A percentile compares a stretch with the other conserved stretches of the same genome.
Evolutionary conservation across 768 basidiomycete genomes (phyloP).

Genomic region (Cyclocybe cylindracea): DNA sequence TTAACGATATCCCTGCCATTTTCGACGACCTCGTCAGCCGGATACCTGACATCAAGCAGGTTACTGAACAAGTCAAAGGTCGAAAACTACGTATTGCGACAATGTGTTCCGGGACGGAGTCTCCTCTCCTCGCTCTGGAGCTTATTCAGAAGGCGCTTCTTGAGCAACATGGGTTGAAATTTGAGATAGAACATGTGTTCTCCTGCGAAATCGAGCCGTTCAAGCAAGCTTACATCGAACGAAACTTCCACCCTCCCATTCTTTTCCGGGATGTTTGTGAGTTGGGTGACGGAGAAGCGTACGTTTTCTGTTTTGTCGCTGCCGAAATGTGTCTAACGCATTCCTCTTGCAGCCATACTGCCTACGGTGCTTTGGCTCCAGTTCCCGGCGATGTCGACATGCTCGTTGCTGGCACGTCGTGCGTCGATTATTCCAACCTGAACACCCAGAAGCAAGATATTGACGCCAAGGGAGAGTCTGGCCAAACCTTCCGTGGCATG

Average conservation of each 20-base stretch:
- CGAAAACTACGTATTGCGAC: conserved; percentile 91
- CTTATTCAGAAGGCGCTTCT: conserved; percentile 77
- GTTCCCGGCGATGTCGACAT: conserved; percentile 93
- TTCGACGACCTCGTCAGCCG: conserved; percentile 74
- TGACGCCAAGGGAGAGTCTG: conserved; percentile 88
- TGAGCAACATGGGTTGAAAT: conserved; percentile 60
- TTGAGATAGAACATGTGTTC: conserved; percentile 90
- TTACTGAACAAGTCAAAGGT: conserved; percentile 68
- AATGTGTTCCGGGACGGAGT: conserved; percentile 98
- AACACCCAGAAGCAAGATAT: conserved; percentile 93
- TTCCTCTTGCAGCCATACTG: conserved; percentile 67
- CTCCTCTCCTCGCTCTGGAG: conserved; percentile 87
- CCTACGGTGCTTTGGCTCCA: conserved; percentile 81
- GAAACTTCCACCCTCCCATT: conserved; percentile 91
- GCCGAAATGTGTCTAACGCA: not conserved
- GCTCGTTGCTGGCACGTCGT: conserved; percentile 92
- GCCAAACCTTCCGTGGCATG: conserved; percentile 94
- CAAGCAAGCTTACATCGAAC: conserved; percentile 96
- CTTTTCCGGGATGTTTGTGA: conserved; percentile 95
- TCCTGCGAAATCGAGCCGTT: conserved; percentile 97
- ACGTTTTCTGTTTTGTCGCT: conserved; percentile 27
- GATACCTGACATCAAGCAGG: conserved; percentile 63
- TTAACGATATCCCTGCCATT: conserved; percentile 68
- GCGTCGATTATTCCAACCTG: conserved; percentile 95
- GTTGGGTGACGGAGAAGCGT: conserved; percentile 79